Evolutionary conservation across 371 early-diverging fungal genomes (phyloP), one percentile per base, ranked within the genome.

Genomic region (Mortierella sp.): DNA sequence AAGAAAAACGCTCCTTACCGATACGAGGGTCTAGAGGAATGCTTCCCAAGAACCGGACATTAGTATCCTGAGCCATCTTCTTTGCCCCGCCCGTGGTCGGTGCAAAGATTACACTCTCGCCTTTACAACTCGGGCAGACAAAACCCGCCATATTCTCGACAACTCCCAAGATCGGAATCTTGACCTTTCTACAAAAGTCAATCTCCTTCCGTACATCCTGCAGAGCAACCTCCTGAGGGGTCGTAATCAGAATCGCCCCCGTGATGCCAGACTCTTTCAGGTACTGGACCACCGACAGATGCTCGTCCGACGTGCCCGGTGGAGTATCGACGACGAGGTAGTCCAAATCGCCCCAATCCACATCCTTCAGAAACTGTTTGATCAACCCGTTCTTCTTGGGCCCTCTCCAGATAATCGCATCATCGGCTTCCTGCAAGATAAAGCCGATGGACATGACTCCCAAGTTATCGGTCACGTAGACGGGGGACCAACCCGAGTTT

Each of bases 111-210:
- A 86, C 81, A 26, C 95, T 94, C 86, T 94, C 93, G 64, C 91
- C 92, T 73, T 89, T 70, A 85, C 99, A 99, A 45, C 89, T 90
- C 7, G 99, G 97, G 79, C 99, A 99, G 11, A 96, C 95, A 85
- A 98, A 98, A 2, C 97, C 97, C 69, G 94, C 90, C 99, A 99
- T 99, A 86, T 99, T 99, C 87, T 99, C 99, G 24, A 99, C 96
- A 0, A 99, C 88, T 11, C 99, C 99, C 31, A 99, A 69, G 68
- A 99, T 93, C 3, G 92, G 93, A 34, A 99, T 92, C 48, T 92
- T 91, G 66, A 96, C 97, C 76, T 97, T 98, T 70, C 91, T 90
- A 86, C 99, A 99, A 79, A 99, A 99, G 85, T 95, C 95, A 79
- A 99, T 94, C 74, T 98, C 97, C 85, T 96, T 97, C 45, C 97